Evolutionary conservation across 768 basidiomycete species (phyloP).

Genomic region (Boletellus sp.): DNA sequence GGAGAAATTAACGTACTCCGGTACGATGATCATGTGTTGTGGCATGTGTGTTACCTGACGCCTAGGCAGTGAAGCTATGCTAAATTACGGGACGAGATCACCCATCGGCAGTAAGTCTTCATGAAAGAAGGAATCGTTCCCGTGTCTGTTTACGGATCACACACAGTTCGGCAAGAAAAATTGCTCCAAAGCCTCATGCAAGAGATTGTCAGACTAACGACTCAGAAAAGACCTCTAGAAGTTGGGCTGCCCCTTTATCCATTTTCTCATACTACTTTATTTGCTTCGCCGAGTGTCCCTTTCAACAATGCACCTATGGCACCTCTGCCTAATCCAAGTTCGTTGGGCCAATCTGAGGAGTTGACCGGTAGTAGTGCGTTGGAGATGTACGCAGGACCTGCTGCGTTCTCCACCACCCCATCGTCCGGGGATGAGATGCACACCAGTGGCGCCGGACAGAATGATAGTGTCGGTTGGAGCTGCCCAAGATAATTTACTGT

Average conservation of each 20-base stretch:
- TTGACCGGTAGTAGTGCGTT: constrained; percentile 1
- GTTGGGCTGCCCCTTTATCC: constrained; percentile 79
- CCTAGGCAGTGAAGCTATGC: constrained; percentile 67
- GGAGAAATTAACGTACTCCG: constrained; percentile 82
- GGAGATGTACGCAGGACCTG: constrained; percentile 9
- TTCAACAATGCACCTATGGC: constrained; percentile 28
- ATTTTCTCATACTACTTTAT: constrained; percentile 67
- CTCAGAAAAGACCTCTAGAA: constrained; percentile 74
- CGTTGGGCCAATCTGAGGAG: constrained; percentile 6
- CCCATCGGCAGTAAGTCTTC: constrained; percentile 72
- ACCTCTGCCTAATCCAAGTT: constrained; percentile 27
- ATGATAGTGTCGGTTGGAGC: constrained; percentile 5
- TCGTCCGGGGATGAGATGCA: constrained; percentile 5
- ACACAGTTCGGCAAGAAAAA: constrained; percentile 74
- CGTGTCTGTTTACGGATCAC: constrained; percentile 8
- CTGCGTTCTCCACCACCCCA: not conserved
- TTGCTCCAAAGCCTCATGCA: constrained; percentile 80
- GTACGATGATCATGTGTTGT: constrained; percentile 35
- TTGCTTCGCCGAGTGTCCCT: constrained; percentile 45
- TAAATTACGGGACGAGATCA: constrained; percentile 73
- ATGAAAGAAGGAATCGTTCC: not conserved
- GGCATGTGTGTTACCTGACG: constrained; percentile 6
- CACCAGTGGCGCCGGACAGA: constrained; percentile 3
- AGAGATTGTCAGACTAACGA: constrained; percentile 80
- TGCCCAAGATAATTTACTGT: constrained; percentile 5